These are phyloP conservation scores for Purpureocillium takamizusanense DNA, from an alignment of 2,329 filamentous ascomycete species.

Conservation along the genomic window DNA sequence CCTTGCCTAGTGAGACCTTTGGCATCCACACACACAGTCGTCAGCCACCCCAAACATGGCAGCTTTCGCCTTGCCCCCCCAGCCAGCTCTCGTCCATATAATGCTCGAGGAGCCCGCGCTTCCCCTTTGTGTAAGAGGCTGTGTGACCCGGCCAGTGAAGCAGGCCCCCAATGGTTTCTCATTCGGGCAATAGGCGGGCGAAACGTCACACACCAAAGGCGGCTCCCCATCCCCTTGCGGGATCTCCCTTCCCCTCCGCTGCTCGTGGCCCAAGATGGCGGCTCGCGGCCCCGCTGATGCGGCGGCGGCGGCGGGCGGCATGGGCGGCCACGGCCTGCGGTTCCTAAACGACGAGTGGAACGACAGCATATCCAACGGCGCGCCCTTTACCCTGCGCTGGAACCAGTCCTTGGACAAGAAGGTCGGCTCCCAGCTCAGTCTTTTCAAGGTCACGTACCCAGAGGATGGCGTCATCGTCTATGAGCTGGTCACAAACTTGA, in stretches of 20 bases:
- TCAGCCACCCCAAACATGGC: constrained; percentile 2
- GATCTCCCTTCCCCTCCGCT: constrained; percentile 1
- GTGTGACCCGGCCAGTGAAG: constrained; percentile 5
- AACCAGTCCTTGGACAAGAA: constrained; percentile 16
- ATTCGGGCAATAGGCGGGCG: neutral
- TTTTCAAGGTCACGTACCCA: constrained; percentile 22
- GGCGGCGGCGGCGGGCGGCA: constrained; percentile 6
- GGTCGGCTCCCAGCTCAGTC: constrained; percentile 13
- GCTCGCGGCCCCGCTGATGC: constrained; percentile 8
- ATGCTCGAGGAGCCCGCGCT: constrained; percentile 8
- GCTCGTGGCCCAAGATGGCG: constrained; percentile 11
- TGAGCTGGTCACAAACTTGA: constrained; percentile 19
- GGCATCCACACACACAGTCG: constrained; percentile 6
- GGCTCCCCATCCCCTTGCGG: constrained; percentile 2
- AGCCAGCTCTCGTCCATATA: constrained; percentile 8
- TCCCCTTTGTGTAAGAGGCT: constrained; percentile 1
- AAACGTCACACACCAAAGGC: constrained; percentile 1
- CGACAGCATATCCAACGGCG: constrained; percentile 21
- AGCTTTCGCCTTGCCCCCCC: constrained; percentile 1
- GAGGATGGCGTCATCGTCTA: constrained; percentile 18
- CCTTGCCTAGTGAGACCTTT: constrained; percentile 18
- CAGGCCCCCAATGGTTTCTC: neutral
- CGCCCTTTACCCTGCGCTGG: constrained; percentile 18
- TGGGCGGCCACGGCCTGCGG: constrained; percentile 16
- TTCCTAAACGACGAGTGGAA: constrained; percentile 25